phyloP scores from a whole-genome alignment of 805 yeast genomes.

The Myxozyma neotropica region DNA sequence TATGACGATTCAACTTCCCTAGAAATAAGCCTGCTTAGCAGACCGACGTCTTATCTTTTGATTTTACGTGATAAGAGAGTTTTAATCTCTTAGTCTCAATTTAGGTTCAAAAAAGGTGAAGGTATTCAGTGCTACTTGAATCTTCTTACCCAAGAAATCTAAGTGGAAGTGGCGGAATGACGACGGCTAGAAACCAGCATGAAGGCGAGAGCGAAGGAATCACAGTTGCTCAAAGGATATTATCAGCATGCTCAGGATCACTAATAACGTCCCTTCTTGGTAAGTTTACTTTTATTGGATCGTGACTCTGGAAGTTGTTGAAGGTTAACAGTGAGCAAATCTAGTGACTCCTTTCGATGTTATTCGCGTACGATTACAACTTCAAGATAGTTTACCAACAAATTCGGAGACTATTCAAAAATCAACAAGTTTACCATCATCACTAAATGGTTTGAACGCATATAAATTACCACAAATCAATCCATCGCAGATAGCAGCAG shows the following conservation, averaged over 20 bases:
- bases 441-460: conserved; percentile 48
- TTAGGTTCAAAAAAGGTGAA: too few relatives aligned
- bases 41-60: too few relatives aligned
- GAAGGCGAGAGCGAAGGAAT: background rate
- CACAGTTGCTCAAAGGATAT: conserved; percentile 37
- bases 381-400: conserved; percentile 36
- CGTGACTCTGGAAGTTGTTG: background rate
- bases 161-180: conserved; percentile 14
- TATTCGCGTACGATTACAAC: conserved; percentile 49
- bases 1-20: too few relatives aligned
- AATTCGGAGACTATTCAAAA: conserved; percentile 65
- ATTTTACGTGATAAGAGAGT: too few relatives aligned
- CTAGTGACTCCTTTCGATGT: conserved; percentile 48
- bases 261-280: conserved; percentile 46
- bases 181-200: background rate
- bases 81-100: too few relatives aligned
- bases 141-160: too few relatives aligned
- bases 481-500: conserved; percentile 26
- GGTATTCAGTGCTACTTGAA: too few relatives aligned
- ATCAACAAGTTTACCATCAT: conserved; percentile 64
- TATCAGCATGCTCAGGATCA: conserved; percentile 50
- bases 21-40: too few relatives aligned
- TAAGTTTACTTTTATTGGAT: conserved; percentile 11
- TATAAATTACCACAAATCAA: conserved; percentile 14
- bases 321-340: too few relatives aligned